Percentiles rank a stretch among this genome's conserved stretches.
phyloP scores from a whole-genome alignment of 129 eudicot genomes.

The Glebionis coronaria region DNA sequence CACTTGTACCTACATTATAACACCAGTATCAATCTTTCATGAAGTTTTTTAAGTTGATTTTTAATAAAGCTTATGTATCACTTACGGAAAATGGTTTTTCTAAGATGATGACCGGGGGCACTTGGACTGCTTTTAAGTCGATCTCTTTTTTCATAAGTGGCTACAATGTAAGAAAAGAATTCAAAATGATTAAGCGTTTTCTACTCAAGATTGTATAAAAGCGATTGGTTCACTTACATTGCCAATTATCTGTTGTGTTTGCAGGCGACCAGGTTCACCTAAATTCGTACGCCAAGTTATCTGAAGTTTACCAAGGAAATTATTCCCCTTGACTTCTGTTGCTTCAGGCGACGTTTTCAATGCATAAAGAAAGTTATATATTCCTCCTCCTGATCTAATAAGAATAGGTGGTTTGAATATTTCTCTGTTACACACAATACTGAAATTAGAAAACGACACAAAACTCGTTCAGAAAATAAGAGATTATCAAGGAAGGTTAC shows the following conservation, averaged over 20 bases:
- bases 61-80: neutral
- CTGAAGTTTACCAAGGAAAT: slow-evolving; percentile 91
- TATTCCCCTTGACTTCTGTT: slow-evolving; percentile 67
- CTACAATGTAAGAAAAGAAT: slow-evolving; percentile 40
- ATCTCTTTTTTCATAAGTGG: slow-evolving; percentile 73
- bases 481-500: neutral
- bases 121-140: slow-evolving; percentile 66
- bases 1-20: slow-evolving; percentile 50
- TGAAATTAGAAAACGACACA: neutral
- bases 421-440: slow-evolving; percentile 40
- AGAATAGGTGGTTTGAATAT: slow-evolving; percentile 74
- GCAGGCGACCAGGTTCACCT: slow-evolving; percentile 99
- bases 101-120: slow-evolving; percentile 68
- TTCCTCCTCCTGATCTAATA: slow-evolving; percentile 89
- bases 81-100: slow-evolving; percentile 79
- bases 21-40: neutral
- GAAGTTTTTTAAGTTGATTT: too few species aligned
- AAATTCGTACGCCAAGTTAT: slow-evolving; percentile 97
- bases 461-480: neutral
- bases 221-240: slow-evolving; percentile 49
- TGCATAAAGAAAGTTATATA: slow-evolving; percentile 78
- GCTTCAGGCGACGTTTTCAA: slow-evolving; percentile 55
- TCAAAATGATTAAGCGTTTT: neutral
- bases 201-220: neutral
- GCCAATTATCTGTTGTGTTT: slow-evolving; percentile 89